Conservation (phyloP, 1,284 basidiomycete genomes). For the Trametes pubescens region DNA sequence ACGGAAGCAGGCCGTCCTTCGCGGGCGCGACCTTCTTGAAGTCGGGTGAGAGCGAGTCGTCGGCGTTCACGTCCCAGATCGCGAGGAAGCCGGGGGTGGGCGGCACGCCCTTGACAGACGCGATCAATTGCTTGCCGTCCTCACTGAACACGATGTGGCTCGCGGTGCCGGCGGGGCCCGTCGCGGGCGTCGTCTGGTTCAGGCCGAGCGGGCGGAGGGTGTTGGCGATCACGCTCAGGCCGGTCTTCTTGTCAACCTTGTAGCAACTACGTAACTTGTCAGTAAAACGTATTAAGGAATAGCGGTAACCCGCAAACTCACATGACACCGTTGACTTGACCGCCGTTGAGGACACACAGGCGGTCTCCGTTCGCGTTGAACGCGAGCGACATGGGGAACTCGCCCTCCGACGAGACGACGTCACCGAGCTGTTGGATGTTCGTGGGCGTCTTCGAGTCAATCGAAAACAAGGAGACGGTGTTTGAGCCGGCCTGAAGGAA, state of each 20-base stretch:
- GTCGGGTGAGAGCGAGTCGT: constrained; percentile 51
- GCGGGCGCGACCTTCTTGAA: constrained; percentile 48
- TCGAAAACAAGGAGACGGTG: constrained; percentile 54
- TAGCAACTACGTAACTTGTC: constrained; percentile 48
- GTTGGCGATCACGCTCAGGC: constrained; percentile 49
- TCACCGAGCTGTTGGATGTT: constrained; percentile 50
- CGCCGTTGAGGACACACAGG: constrained; percentile 57
- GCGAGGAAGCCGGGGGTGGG: constrained; percentile 56
- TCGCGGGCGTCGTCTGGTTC: constrained; percentile 53
- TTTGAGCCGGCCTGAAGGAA: constrained; percentile 53
- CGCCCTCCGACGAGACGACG: constrained; percentile 52
- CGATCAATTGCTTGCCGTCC: constrained; percentile 52
- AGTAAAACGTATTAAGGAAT: neutral
- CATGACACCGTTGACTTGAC: constrained; percentile 56
- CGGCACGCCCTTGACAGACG: constrained; percentile 56
- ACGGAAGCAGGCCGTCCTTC: constrained; percentile 53
- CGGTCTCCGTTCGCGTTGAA: constrained; percentile 50
- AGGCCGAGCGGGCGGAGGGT: constrained; percentile 50
- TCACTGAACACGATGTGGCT: constrained; percentile 56
- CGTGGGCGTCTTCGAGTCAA: constrained; percentile 52
- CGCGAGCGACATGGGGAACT: constrained; percentile 58
- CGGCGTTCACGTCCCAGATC: constrained; percentile 51
- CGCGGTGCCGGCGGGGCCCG: constrained; percentile 49
- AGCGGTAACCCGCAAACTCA: constrained; percentile 31
- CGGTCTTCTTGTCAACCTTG: constrained; percentile 49